phyloP scores from a whole-genome alignment of 202 grass and related monocot species.

The Musa balbisiana region DNA sequence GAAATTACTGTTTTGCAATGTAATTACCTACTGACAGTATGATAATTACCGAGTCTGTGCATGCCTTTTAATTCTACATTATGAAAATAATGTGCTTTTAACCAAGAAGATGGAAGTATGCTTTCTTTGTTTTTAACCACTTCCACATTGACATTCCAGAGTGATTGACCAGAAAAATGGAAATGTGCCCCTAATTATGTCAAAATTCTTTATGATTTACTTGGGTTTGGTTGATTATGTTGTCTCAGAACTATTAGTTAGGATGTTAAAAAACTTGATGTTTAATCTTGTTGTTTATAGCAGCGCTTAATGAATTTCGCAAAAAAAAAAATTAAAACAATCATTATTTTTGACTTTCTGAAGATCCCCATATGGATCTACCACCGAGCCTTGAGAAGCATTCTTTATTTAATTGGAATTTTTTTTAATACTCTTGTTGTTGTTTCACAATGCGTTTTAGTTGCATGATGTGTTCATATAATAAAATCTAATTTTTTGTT shows the following conservation, averaged over 20 bases:
- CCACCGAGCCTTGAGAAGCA: not conserved
- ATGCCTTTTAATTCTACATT: not conserved
- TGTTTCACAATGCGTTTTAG: not conserved
- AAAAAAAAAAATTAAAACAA: not conserved
- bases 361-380: not conserved
- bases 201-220: not conserved
- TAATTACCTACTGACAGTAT: not conserved
- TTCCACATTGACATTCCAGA: no score
- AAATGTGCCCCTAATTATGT: not conserved
- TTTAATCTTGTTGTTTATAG: not conserved
- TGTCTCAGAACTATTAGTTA: not conserved
- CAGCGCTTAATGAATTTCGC: not conserved
- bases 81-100: not conserved
- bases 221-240: not conserved
- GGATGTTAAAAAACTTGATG: not conserved
- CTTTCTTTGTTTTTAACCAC: not conserved
- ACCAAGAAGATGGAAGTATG: not conserved
- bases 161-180: not conserved
- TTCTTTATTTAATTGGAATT: not conserved
- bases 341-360: not conserved
- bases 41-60: not conserved
- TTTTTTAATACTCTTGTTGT: not conserved
- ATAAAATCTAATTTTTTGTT: conserved; percentile 11
- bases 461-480: conserved; percentile 1
- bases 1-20: not conserved